Base-by-base conservation (phyloP, 179 eudicot species). In the Patellifolia procumbens region DNA sequence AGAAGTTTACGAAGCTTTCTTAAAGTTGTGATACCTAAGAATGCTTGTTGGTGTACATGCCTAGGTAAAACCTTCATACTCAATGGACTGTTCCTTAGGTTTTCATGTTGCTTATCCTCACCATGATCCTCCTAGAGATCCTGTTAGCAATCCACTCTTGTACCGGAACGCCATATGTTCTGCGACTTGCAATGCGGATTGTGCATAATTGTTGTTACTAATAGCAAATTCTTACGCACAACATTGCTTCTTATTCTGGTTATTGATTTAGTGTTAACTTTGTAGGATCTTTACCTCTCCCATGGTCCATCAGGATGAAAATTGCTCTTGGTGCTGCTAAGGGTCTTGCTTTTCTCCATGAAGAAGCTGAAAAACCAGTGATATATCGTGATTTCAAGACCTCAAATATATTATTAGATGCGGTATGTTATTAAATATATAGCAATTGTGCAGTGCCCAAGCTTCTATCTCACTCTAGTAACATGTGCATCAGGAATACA, bases 341-440 rank as follows among this genome's bases (percentile, higher is more conserved):
- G 75, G 91, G 90, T 79, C 88, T 89, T 76, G 84, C 92, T 48
- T 90, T 90, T 86, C 92, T 90, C 74, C 92, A 88, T 22, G 92
- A 90, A 75, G 92, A 90, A 88, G 92, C 92, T 13, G 88, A 86
- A 76, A 90, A 86, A 71, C 92, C 94, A 16, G 94, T 90, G 68
- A 90, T 90, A 72, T 90, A 90, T 85, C 90, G 94, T 79, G 94
- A 90, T 84, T 90, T 90, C 72, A 90, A 90, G 79, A 90, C 94
- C 82, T 90, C 94, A 74, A 90, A 92, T 82, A 92, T 92, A 78
- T 85, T 92, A 81, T 70, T 92, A 76, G 95, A 92, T 85, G 97
- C 95, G 68, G 97, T 90, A 87, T 67, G 92, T 81, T 53, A 39
- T n/a, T 58, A 34, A 45, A 59, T 68, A 56, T 72, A 11, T 10